Base-by-base conservation (phyloP, 805 yeast species). In the Ogataea neopini region DNA sequence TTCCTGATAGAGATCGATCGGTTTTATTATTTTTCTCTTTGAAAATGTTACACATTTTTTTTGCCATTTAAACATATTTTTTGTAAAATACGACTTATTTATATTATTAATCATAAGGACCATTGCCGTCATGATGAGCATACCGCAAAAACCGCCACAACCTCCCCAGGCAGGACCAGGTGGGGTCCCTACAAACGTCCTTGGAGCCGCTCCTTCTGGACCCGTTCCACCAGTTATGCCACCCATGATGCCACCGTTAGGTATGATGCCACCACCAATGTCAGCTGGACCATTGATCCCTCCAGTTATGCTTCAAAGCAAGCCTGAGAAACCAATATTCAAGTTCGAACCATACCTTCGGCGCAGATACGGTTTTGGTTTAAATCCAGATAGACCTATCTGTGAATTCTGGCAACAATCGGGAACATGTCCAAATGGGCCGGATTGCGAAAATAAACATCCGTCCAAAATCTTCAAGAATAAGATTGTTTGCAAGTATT, bases 401-500 rank as follows among this genome's bases (percentile, higher is more conserved):
- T 92, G 98, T 63, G 86, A 86, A 54, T 84, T 73, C 59, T 85
- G 73, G 71, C 73, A 74, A 53, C 84, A 81, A 42, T 80, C 86
- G 33, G 62, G 65, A 5, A 54, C 51, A 2, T 92, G 98, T 67
- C 97, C 97, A 2, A 74, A 84, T 49, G 97, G 97, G 6, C 72
- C 76, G n/a, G 76, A 76, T 41, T 92, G 98, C 63, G 91, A 91
- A 17, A 83, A 88, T 69, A 87, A 90, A 61, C 98, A 92, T 68
- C 28, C 78, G 81, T 43, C 82, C 79, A 44, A 77, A 76, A 61
- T 64, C 40, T 81, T 80, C 60, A 73, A 77, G 44, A 84, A 84
- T 64, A 84, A 86, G 64, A 88, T 94, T 45, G 99, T 94, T 4
- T 94, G 99, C 66, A 92, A 94, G 74, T 97, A 94, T 72, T 94